Evolutionary conservation across 2,329 filamentous ascomycete species (phyloP).

Genomic region (Plectosphaerella plurivora): DNA sequence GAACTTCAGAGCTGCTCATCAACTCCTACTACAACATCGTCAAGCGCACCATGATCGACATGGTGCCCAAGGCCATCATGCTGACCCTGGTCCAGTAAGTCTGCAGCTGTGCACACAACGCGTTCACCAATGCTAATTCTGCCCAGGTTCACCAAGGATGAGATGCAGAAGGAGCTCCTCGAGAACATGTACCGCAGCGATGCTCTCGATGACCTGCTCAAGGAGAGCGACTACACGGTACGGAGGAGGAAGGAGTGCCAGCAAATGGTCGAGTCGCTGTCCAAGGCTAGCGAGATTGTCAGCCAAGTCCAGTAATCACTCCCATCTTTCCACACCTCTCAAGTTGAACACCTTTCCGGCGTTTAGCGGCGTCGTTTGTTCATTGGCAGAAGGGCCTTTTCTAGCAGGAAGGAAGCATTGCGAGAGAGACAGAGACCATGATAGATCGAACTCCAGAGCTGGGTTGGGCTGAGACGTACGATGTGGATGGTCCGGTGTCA

Average conservation of each 20-base stretch:
- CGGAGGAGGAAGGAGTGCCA: slow-evolving; percentile 95
- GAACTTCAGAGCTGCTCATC: slow-evolving; percentile 75
- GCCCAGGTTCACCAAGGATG: slow-evolving; percentile 70
- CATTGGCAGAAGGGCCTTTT: not conserved
- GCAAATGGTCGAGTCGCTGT: slow-evolving; percentile 95
- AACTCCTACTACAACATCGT: slow-evolving; percentile 98
- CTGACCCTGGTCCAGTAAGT: slow-evolving; percentile 90
- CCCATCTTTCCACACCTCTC: not conserved
- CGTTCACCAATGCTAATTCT: not conserved
- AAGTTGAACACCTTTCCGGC: not conserved
- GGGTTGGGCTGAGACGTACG: not conserved
- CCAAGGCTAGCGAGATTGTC: slow-evolving; percentile 91
- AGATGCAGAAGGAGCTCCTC: slow-evolving; percentile 95
- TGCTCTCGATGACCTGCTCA: slow-evolving; percentile 88
- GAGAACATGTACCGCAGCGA: slow-evolving; percentile 95
- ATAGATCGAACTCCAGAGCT: not conserved
- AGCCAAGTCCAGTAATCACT: slow-evolving; percentile 62
- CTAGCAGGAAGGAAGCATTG: not conserved
- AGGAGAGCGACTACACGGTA: slow-evolving; percentile 96
- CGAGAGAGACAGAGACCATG: not conserved
- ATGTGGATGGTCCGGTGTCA: not conserved
- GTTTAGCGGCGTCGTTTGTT: not conserved
- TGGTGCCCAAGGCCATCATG: slow-evolving; percentile 99
- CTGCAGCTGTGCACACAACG: not conserved
- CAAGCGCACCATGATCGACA: slow-evolving; percentile 97